A percentile compares a stretch with the other conserved stretches of the same genome.
Conservation (phyloP, 331 rosid species). For the Ulmus americana region DNA sequence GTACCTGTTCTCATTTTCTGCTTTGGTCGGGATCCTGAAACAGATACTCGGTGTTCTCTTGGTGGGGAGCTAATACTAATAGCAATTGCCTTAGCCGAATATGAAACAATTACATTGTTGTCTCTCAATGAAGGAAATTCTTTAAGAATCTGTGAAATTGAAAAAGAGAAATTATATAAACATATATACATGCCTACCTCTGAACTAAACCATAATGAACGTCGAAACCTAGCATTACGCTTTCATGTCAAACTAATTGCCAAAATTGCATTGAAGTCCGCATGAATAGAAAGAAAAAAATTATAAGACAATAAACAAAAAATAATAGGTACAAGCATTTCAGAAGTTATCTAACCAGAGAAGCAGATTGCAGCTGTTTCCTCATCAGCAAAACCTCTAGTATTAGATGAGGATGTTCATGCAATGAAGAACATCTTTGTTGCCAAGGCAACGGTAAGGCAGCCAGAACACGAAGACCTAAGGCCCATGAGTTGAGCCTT, state of each 20-base stretch:
- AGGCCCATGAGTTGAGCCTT: constrained; percentile 94
- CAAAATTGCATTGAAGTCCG: constrained; percentile 7
- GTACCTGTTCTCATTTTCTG: constrained; percentile 67
- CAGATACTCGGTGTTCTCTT: constrained; percentile 83
- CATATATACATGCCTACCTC: neutral
- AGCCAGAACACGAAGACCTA: constrained; percentile 95
- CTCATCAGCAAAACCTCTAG: constrained; percentile 94
- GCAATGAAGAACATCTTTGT: constrained; percentile 95
- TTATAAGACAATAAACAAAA: constrained; percentile 6
- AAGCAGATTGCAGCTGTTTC: constrained; percentile 88
- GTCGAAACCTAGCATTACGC: constrained; percentile 11
- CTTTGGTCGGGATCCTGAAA: constrained; percentile 70
- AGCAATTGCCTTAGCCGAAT: constrained; percentile 77
- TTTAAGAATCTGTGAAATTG: constrained; percentile 58
- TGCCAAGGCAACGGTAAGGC: constrained; percentile 96
- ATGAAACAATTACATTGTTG: constrained; percentile 59
- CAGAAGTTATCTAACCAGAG: constrained; percentile 50
- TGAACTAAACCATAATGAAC: neutral
- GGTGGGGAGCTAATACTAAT: constrained; percentile 74
- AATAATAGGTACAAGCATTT: constrained; percentile 1
- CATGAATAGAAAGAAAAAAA: constrained; percentile 5
- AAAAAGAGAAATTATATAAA: constrained; percentile 12
- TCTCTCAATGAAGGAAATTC: constrained; percentile 87
- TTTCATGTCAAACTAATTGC: neutral
- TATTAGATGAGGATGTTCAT: constrained; percentile 87